Percentiles rank a stretch among this genome's conserved stretches.
Evolutionary conservation across 805 yeast genomes (phyloP).

Genomic region (Candida sithepensis): DNA sequence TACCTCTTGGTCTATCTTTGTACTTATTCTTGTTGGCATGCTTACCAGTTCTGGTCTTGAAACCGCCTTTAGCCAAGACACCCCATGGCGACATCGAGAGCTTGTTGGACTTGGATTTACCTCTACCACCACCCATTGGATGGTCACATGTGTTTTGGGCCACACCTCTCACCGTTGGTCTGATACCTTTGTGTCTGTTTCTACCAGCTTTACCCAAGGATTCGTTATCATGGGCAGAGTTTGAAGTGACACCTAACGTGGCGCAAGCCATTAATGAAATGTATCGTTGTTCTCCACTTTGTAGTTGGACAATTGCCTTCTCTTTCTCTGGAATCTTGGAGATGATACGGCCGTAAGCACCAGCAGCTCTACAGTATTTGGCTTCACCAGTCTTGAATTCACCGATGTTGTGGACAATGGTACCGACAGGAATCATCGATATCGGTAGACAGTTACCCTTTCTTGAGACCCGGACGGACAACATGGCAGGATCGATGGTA

Average conservation of each 20-base stretch:
- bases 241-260: slow-evolving; percentile 88
- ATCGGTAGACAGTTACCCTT: slow-evolving; percentile 95
- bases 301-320: slow-evolving; percentile 75
- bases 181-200: slow-evolving; percentile 83
- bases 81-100: slow-evolving; percentile 97
- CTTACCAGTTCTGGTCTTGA: slow-evolving; percentile 90
- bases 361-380: slow-evolving; percentile 90
- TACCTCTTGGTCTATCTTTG: slow-evolving; percentile 87
- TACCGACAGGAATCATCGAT: slow-evolving; percentile 90
- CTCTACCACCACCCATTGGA: slow-evolving; percentile 99
- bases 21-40: slow-evolving; percentile 80
- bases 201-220: slow-evolving; percentile 97
- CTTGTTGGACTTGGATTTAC: slow-evolving; percentile 96
- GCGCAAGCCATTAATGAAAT: slow-evolving; percentile 86
- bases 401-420: slow-evolving; percentile 85
- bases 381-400: slow-evolving; percentile 74
- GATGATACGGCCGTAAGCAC: slow-evolving; percentile 85
- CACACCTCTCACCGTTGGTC: slow-evolving; percentile 96
- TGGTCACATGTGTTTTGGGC: slow-evolving; percentile 98
- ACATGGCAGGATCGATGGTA: slow-evolving; percentile 83
- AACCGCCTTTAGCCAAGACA: slow-evolving; percentile 82
- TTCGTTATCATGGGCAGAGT: slow-evolving; percentile 85
- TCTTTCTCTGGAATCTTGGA: slow-evolving; percentile 69
- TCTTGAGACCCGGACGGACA: slow-evolving; percentile 81
- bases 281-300: slow-evolving; percentile 92